A percentile compares a stretch with the other conserved stretches of the same genome.
Conservation (phyloP, 2,329 filamentous ascomycete genomes). For the Coleophoma cylindrospora region DNA sequence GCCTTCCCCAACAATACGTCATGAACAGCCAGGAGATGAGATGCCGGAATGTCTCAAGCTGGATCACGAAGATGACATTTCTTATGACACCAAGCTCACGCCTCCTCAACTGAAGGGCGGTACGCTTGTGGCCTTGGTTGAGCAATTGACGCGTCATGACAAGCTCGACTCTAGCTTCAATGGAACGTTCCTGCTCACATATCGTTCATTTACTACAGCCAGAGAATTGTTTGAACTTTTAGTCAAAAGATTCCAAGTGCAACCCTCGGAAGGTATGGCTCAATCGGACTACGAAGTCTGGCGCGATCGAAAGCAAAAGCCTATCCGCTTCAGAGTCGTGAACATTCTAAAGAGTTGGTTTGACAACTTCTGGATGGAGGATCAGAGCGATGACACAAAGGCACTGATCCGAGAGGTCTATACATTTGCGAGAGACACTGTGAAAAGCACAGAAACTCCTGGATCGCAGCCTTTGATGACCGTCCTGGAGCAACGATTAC, state of each 20-base stretch:
- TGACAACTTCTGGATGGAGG: conserved; percentile 98
- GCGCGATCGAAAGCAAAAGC: conserved; percentile 92
- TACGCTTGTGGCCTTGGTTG: conserved; percentile 81
- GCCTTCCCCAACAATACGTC: conserved; percentile 32
- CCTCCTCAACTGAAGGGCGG: conserved; percentile 80
- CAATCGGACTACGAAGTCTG: conserved; percentile 76
- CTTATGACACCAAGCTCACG: conserved; percentile 79
- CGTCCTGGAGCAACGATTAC: conserved; percentile 81
- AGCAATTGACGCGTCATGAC: conserved; percentile 93
- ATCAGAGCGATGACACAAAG: conserved; percentile 75
- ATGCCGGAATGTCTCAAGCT: conserved; percentile 78
- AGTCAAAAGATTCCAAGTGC: conserved; percentile 86
- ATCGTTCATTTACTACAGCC: conserved; percentile 89
- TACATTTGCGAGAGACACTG: conserved; percentile 84
- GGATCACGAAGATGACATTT: conserved; percentile 83
- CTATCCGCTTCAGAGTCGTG: conserved; percentile 91
- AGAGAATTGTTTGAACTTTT: conserved; percentile 89
- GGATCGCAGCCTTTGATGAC: conserved; percentile 80
- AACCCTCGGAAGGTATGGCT: conserved; percentile 78
- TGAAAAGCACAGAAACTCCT: conserved; percentile 89
- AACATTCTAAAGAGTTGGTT: conserved; percentile 99
- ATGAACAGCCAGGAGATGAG: conserved; percentile 53
- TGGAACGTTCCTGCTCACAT: conserved; percentile 95
- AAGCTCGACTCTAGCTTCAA: conserved; percentile 94
- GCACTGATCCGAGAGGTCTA: conserved; percentile 85